phyloP scores from a whole-genome alignment of 2,329 filamentous ascomycete genomes.

The Aspergillus pseudonomiae region DNA sequence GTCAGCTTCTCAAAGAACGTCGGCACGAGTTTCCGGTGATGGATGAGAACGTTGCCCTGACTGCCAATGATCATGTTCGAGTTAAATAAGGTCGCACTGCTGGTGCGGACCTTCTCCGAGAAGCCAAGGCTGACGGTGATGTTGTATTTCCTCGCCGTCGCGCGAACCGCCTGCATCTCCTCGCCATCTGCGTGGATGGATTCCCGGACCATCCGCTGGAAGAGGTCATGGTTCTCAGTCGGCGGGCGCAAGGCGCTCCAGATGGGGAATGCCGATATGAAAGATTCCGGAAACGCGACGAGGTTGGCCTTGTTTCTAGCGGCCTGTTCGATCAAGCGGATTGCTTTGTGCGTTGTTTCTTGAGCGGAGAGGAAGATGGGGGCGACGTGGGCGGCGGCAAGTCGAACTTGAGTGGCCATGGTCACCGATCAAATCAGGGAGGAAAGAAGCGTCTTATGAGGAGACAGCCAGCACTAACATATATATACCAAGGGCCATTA shows the following conservation, averaged over 20 bases:
- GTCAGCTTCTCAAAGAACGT: conserved; percentile 62
- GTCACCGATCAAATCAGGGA: background rate
- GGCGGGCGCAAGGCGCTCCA: conserved; percentile 55
- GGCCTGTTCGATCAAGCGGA: conserved; percentile 50
- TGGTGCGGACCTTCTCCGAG: conserved; percentile 50
- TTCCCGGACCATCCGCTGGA: conserved; percentile 50
- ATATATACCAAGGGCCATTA: too few relatives aligned
- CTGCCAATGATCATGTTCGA: conserved; percentile 53
- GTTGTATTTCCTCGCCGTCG: conserved; percentile 39
- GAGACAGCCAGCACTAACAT: too few relatives aligned
- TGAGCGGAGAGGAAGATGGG: conserved; percentile 53
- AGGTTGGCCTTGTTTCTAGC: conserved; percentile 50
- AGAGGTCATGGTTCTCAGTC: conserved; percentile 54
- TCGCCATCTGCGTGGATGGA: conserved; percentile 51
- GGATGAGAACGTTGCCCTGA: conserved; percentile 51
- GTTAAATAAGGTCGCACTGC: conserved; percentile 55
- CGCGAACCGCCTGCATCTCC: conserved; percentile 48
- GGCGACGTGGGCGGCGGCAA: conserved; percentile 32
- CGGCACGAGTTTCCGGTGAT: conserved; percentile 59
- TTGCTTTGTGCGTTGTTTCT: conserved; percentile 51
- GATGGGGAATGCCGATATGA: conserved; percentile 57
- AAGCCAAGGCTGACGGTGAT: conserved; percentile 55
- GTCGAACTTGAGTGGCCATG: background rate
- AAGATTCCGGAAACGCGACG: conserved; percentile 58
- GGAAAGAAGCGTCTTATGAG: background rate